Percentiles rank a stretch among this genome's conserved stretches.
These are phyloP conservation scores for Fusarium begoniae DNA, from an alignment of 2,329 filamentous ascomycete genomes.

Conservation along the genomic window DNA sequence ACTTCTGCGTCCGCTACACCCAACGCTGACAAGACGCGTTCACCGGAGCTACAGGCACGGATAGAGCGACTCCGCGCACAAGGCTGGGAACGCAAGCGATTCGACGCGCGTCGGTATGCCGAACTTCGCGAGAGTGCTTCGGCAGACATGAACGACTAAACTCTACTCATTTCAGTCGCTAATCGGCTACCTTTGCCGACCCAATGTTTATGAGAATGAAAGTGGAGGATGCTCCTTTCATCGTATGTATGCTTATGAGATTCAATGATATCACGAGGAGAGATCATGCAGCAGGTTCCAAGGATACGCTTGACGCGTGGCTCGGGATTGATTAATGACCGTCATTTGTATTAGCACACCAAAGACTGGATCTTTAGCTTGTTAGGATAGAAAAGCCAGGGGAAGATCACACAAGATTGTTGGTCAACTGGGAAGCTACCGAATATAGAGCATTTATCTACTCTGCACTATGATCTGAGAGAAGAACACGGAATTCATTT, in stretches of 20 bases:
- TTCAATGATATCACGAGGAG: constrained; percentile 30
- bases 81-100: constrained; percentile 66
- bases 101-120: constrained; percentile 63
- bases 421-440: constrained; percentile 12
- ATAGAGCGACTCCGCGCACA: constrained; percentile 64
- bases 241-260: constrained; percentile 21
- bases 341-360: neutral
- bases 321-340: neutral
- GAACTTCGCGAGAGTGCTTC: constrained; percentile 61
- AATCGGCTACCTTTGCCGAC: neutral
- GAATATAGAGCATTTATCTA: constrained; percentile 16
- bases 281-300: neutral
- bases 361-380: constrained; percentile 29
- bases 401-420: neutral
- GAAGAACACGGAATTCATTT: constrained; percentile 2
- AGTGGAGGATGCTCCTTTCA: constrained; percentile 3
- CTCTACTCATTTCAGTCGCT: neutral
- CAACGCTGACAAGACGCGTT: constrained; percentile 48
- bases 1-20: constrained; percentile 18
- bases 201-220: neutral
- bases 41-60: constrained; percentile 57
- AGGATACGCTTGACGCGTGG: constrained; percentile 3
- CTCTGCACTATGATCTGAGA: neutral
- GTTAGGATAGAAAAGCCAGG: neutral
- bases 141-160: constrained; percentile 54